Percentiles rank a stretch among this genome's conserved stretches.
Conservation (phyloP, 257 asterid genomes). For the Cynanchum wilfordii region DNA sequence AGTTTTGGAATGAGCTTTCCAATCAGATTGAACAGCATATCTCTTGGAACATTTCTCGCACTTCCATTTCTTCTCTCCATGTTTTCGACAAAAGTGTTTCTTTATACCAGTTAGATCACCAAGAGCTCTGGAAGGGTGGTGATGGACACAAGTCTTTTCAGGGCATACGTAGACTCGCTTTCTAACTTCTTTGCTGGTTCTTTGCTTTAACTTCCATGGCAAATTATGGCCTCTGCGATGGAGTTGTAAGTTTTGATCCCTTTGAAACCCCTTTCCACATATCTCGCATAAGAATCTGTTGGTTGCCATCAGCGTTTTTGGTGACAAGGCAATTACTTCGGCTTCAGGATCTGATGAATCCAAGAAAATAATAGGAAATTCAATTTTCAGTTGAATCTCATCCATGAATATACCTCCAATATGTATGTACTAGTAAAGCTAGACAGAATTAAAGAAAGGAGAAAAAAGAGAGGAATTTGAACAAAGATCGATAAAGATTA, state of each 20-base stretch:
- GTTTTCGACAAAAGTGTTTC: slow-evolving; percentile 84
- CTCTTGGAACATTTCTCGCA: slow-evolving; percentile 83
- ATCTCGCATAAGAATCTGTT: slow-evolving; percentile 80
- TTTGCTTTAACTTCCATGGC: slow-evolving; percentile 92
- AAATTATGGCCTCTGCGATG: slow-evolving; percentile 88
- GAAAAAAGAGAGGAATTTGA: background rate
- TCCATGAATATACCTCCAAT: slow-evolving; percentile 16
- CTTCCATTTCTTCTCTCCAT: slow-evolving; percentile 97
- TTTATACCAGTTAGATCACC: slow-evolving; percentile 93
- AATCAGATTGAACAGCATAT: slow-evolving; percentile 86
- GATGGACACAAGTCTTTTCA: slow-evolving; percentile 68
- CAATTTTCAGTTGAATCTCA: background rate
- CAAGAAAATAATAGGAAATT: background rate
- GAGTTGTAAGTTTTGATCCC: slow-evolving; percentile 87
- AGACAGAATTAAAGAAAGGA: background rate
- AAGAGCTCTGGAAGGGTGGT: slow-evolving; percentile 81
- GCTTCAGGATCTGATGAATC: slow-evolving; percentile 68
- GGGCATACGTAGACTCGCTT: slow-evolving; percentile 93
- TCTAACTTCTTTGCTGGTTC: slow-evolving; percentile 56
- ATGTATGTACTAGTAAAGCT: slow-evolving; percentile 1
- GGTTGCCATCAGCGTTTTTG: slow-evolving; percentile 89
- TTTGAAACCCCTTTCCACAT: slow-evolving; percentile 92
- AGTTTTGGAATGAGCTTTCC: slow-evolving; percentile 91
- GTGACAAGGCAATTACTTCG: slow-evolving; percentile 81
- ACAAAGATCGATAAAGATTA: background rate